Percentiles rank a stretch among this genome's conserved stretches.
Evolutionary conservation across 441 rosid genomes (phyloP).

Genomic region (Francoa sonchifolia): DNA sequence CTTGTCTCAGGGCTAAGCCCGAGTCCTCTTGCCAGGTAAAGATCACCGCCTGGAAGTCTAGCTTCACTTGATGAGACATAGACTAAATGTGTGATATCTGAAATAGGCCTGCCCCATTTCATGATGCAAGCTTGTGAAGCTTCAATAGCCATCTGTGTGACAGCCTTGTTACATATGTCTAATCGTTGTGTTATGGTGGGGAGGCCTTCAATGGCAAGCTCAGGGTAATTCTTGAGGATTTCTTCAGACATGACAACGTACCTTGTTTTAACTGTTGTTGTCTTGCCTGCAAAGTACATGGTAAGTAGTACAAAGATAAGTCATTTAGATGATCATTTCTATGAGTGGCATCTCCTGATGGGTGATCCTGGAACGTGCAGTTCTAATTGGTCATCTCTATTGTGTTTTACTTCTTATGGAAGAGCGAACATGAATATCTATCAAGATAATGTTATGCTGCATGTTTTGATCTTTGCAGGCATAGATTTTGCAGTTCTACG

Average conservation of each 20-base stretch:
- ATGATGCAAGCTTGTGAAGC: constrained; percentile 69
- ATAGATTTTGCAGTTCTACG: no score
- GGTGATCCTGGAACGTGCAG: no score
- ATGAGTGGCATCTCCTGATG: no score
- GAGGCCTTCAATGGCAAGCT: constrained; percentile 66
- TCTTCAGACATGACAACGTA: constrained; percentile 96
- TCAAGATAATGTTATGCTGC: no score
- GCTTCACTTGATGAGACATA: constrained; percentile 91
- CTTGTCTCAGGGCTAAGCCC: constrained; percentile 66
- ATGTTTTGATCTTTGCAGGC: no score
- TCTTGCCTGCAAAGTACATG: constrained; percentile 53
- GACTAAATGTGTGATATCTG: constrained; percentile 79
- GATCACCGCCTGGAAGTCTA: constrained; percentile 85
- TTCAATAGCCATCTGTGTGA: constrained; percentile 79
- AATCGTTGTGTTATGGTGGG: constrained; percentile 71
- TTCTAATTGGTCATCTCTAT: no score
- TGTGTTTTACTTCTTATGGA: no score
- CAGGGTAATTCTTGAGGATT: constrained; percentile 69
- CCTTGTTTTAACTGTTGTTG: constrained; percentile 89
- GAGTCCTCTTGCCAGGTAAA: constrained; percentile 65
- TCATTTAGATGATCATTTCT: no score
- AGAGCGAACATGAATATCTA: no score
- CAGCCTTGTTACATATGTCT: constrained; percentile 71
- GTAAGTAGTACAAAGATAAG: no score
- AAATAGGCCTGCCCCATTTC: constrained; percentile 70